Base-by-base conservation (phyloP, 331 rosid genomes). In the Malus hybrid region DNA sequence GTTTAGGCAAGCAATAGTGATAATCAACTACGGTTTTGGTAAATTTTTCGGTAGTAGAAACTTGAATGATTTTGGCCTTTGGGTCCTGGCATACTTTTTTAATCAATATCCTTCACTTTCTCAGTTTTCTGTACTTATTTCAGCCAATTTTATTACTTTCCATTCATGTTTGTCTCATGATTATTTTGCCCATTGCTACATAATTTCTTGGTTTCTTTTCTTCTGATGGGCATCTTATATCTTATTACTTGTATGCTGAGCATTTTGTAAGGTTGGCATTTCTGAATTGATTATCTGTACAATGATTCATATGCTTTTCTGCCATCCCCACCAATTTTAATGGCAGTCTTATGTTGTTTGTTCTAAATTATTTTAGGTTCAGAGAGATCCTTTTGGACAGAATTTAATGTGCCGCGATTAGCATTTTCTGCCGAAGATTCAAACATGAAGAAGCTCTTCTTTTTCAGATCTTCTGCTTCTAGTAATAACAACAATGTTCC, bases 401-500 rank as follows among this genome's bases (percentile, higher is more conserved):
- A 55, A 22, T 78, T 82, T 76, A 61, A 80, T 84, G 89, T 83
- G 32, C 86, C 78, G 55, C 59, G 24, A 65, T 69, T 72, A 42
- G 83, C 77, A 70, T 60, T 68, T 74, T 68, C 20, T 39, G 79
- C 72, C n/a, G 67, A 78, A 77, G 81, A 54, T 72, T 64, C 55
- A 77, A 79, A 67, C 69, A 92, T 94, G 99, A 94, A 88, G 97
- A 92, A 89, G 83, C 83, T 90, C 32, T 94, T 94, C 83, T 90
- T 83, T 86, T 92, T 94, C 80, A 90, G 87, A 83, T 86, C 99
- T 48, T 88, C 97, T 56, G 84, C 85, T 14, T 79, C 96, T 32
- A 80, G 85, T 84, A 80, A 87, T 74, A 84, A 77, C 82, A 84
- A 73, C 62, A 81, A 83, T 59, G 84, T 83, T 77, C 81, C 97